Evolutionary conservation across 257 asterid species (phyloP).

Genomic region (Nicotiana sylvestris): DNA sequence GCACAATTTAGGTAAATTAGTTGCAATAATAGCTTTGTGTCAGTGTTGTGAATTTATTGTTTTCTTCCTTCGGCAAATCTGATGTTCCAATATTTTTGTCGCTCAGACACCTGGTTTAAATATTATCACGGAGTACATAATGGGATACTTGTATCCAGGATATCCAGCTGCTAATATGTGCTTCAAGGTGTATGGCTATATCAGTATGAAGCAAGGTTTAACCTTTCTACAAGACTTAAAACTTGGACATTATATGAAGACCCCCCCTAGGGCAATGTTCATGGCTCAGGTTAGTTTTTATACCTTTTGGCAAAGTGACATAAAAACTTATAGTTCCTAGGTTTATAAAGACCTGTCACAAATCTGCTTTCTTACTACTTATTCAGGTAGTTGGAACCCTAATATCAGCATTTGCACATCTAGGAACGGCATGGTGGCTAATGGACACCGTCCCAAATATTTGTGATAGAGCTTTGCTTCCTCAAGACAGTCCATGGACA

Average conservation of each 20-base stretch:
- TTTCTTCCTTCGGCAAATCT: neutral
- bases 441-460: constrained; percentile 75
- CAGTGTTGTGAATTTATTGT: neutral
- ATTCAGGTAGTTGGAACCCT: constrained; percentile 73
- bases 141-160: constrained; percentile 96
- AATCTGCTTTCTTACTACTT: neutral
- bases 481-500: constrained; percentile 82
- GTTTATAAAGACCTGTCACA: neutral
- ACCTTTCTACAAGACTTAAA: constrained; percentile 84
- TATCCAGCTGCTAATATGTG: constrained; percentile 99
- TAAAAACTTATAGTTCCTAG: neutral
- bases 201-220: constrained; percentile 88
- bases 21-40: neutral
- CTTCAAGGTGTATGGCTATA: constrained; percentile 89
- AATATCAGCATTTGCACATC: constrained; percentile 62
- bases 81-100: neutral
- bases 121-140: constrained; percentile 88
- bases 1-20: neutral
- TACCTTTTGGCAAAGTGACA: neutral
- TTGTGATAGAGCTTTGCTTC: constrained; percentile 61
- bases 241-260: constrained; percentile 97
- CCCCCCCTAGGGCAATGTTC: constrained; percentile 93
- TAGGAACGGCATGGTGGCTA: constrained; percentile 97
- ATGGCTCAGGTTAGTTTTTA: constrained; percentile 73
- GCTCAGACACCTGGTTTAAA: constrained; percentile 79